These are phyloP conservation scores for Paraglomus occultum DNA, from an alignment of 192 early-diverging fungal genomes.

Conservation along the genomic window DNA sequence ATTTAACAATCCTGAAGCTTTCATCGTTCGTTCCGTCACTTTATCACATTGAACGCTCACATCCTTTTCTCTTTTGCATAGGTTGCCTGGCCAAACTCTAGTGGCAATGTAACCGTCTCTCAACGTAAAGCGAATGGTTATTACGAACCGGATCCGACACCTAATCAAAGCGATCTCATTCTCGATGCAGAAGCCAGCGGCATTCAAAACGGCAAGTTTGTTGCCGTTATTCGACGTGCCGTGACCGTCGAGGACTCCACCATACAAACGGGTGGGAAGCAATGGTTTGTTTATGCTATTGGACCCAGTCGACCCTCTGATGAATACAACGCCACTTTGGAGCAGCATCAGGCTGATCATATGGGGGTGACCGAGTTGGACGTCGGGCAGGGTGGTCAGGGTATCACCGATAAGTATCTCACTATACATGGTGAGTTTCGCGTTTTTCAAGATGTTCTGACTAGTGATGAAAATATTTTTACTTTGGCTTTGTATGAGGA, in stretches of 20 bases:
- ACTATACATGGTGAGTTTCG: not conserved
- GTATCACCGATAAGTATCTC: not conserved
- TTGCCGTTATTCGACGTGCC: not conserved
- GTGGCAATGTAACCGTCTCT: not conserved
- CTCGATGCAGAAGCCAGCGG: not conserved
- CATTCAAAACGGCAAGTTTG: not conserved
- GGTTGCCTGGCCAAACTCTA: slow-evolving; percentile 7
- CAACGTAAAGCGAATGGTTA: not conserved
- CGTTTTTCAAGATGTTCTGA: not conserved
- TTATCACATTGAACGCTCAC: not conserved
- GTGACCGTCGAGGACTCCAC: not conserved
- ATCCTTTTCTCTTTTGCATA: not conserved
- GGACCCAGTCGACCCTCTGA: not conserved
- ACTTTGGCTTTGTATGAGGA: not conserved
- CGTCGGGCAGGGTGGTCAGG: not conserved
- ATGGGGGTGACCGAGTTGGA: too few relatives aligned
- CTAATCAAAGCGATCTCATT: slow-evolving; percentile 4
- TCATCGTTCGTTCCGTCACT: too few relatives aligned
- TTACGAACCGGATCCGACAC: not conserved
- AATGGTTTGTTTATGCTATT: not conserved
- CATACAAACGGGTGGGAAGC: not conserved
- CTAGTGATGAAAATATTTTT: not conserved
- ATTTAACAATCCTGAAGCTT: not conserved
- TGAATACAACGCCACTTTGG: too few relatives aligned
- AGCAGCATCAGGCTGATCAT: too few relatives aligned